Percentiles rank a stretch among this genome's conserved stretches.
Conservation (phyloP, 306 rosid genomes). For the Cucumis melo region DNA sequence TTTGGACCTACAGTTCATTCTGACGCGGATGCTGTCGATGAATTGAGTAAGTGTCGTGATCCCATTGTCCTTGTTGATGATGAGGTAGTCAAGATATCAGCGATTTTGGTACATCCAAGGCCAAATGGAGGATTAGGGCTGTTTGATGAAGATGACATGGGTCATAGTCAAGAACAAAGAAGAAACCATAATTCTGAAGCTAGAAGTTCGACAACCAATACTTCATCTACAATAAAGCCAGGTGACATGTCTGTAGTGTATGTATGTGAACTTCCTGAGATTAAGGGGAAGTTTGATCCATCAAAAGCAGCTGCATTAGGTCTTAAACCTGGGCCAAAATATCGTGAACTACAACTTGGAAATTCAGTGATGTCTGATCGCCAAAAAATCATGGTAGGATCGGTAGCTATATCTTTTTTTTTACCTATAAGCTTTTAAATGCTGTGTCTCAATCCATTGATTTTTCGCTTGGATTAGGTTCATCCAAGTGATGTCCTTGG, state of each 20-base stretch:
- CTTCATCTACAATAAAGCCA: slow-evolving; percentile 28
- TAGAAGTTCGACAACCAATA: slow-evolving; percentile 18
- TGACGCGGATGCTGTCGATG: slow-evolving; percentile 12
- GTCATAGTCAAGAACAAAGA: slow-evolving; percentile 13
- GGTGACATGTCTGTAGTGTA: slow-evolving; percentile 89
- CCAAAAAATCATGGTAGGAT: slow-evolving; percentile 53
- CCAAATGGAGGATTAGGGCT: slow-evolving; percentile 10
- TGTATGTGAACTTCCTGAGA: slow-evolving; percentile 77
- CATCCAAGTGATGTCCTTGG: slow-evolving; percentile 89
- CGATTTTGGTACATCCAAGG: slow-evolving; percentile 51
- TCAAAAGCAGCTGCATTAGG: slow-evolving; percentile 67
- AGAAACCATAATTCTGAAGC: slow-evolving; percentile 14
- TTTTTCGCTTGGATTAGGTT: slow-evolving; percentile 32
- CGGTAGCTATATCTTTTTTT: neutral
- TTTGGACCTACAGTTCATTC: slow-evolving; percentile 40
- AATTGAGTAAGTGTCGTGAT: slow-evolving; percentile 22
- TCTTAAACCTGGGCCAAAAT: slow-evolving; percentile 72
- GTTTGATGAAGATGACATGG: neutral
- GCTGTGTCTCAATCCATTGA: neutral
- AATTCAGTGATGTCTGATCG: slow-evolving; percentile 71
- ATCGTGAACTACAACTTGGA: slow-evolving; percentile 68
- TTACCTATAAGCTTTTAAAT: neutral
- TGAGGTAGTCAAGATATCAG: slow-evolving; percentile 86
- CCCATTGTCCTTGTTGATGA: slow-evolving; percentile 67
- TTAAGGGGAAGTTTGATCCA: slow-evolving; percentile 73